Evolutionary conservation across 192 early-diverging fungal genomes (phyloP).

Genomic region (Coemansia guatemalensis): DNA sequence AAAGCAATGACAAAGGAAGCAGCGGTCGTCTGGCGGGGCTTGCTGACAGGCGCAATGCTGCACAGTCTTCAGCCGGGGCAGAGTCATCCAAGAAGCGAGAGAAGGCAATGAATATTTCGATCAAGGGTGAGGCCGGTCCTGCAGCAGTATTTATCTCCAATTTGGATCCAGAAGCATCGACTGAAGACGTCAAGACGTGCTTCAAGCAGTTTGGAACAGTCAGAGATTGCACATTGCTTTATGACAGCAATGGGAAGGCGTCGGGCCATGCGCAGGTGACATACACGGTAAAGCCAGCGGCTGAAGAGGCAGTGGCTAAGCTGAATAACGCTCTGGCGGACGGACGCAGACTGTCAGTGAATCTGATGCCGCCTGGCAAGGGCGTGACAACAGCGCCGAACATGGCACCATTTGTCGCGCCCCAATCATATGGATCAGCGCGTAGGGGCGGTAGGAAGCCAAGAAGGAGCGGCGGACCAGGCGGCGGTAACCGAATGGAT

Average conservation of each 20-base stretch:
- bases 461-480: conserved; percentile 15
- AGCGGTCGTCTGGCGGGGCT: conserved; percentile 24
- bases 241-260: conserved; percentile 40
- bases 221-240: conserved; percentile 49
- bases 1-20: background rate
- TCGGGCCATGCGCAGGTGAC: conserved; percentile 52
- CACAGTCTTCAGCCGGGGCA: background rate
- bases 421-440: conserved; percentile 1
- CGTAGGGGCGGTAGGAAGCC: conserved; percentile 1
- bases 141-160: conserved; percentile 50
- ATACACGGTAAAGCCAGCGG: conserved; percentile 36
- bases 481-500: conserved; percentile 36
- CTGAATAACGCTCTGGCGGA: conserved; percentile 52
- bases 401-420: conserved; percentile 9
- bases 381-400: background rate
- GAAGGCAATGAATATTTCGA: conserved; percentile 26
- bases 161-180: conserved; percentile 49
- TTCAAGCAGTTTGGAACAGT: conserved; percentile 54
- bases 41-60: conserved; percentile 12
- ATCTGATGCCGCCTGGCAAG: conserved; percentile 16
- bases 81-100: conserved; percentile 5
- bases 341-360: conserved; percentile 40
- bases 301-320: conserved; percentile 42
- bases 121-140: conserved; percentile 46
- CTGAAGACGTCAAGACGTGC: conserved; percentile 54